phyloP scores from a whole-genome alignment of 2,329 filamentous ascomycete genomes.

The Pseudogymnoascus sp. region DNA sequence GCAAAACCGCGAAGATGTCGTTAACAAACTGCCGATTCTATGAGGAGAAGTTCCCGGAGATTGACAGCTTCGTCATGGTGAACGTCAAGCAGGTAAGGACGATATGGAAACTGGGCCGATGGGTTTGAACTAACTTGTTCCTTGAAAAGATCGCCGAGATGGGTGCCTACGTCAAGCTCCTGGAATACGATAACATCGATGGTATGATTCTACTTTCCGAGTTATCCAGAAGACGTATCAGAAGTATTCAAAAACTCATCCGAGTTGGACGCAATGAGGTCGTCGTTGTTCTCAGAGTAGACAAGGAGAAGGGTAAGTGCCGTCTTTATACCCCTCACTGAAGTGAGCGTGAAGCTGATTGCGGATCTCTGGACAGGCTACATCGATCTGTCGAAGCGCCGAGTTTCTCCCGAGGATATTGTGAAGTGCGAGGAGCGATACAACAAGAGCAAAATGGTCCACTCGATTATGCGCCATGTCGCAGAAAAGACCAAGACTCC shows the following conservation, averaged over 20 bases:
- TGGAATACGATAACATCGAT: conserved; percentile 99
- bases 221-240: conserved; percentile 93
- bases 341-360: background rate
- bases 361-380: conserved; percentile 50
- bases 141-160: conserved; percentile 82
- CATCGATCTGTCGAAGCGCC: conserved; percentile 96
- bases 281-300: conserved; percentile 94
- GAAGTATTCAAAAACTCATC: conserved; percentile 98
- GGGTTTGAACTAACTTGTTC: background rate
- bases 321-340: background rate
- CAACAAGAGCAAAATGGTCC: conserved; percentile 99
- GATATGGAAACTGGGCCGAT: conserved; percentile 7
- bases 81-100: conserved; percentile 86
- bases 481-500: conserved; percentile 92
- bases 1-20: conserved; percentile 63
- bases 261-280: conserved; percentile 97
- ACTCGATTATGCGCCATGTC: conserved; percentile 97
- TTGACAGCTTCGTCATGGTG: conserved; percentile 99
- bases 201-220: conserved; percentile 99
- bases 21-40: conserved; percentile 96
- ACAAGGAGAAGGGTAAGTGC: conserved; percentile 86
- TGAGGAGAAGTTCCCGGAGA: conserved; percentile 95
- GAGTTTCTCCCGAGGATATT: conserved; percentile 95
- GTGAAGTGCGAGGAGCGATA: conserved; percentile 98
- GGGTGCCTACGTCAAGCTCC: conserved; percentile 98